These are phyloP conservation scores for Emericellopsis cladophorae DNA, from an alignment of 2,329 filamentous ascomycete genomes.

Conservation along the genomic window DNA sequence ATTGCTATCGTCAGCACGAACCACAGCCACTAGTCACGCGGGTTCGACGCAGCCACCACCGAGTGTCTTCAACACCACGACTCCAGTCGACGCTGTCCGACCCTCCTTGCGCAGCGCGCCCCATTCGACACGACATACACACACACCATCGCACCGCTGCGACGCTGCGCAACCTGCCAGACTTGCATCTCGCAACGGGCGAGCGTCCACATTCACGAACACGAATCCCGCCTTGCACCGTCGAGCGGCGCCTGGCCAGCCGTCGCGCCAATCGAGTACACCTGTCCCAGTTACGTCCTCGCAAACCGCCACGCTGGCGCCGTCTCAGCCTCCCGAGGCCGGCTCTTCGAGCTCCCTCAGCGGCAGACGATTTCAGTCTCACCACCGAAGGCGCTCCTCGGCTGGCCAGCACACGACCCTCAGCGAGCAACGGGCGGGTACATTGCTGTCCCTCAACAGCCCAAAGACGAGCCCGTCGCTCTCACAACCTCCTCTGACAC, in stretches of 20 bases:
- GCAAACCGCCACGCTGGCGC: slow-evolving; percentile 33
- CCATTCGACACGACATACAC: no score
- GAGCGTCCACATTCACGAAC: no score
- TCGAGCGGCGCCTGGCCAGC: no score
- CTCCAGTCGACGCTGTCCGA: no score
- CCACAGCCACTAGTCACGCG: no score
- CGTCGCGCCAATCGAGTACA: background rate
- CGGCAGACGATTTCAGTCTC: slow-evolving; percentile 31
- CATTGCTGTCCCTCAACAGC: slow-evolving; percentile 14
- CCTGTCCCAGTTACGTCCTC: slow-evolving; percentile 6
- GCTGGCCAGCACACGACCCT: slow-evolving; percentile 15
- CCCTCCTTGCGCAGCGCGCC: no score
- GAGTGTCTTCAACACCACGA: no score
- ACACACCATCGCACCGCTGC: no score
- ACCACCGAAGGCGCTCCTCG: slow-evolving; percentile 35
- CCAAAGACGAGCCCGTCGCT: slow-evolving; percentile 9
- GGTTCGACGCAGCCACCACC: no score
- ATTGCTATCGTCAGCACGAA: no score
- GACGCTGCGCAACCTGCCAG: background rate
- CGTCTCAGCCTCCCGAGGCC: slow-evolving; percentile 24
- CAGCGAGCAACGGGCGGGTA: slow-evolving; percentile 16
- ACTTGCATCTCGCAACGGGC: no score
- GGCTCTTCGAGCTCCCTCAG: slow-evolving; percentile 43
- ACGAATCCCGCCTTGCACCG: no score
- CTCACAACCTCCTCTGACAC: slow-evolving; percentile 24